Evolutionary conservation across 352 stramenopile species (phyloP).

Genomic region (Globisporangium paroecandrum): DNA sequence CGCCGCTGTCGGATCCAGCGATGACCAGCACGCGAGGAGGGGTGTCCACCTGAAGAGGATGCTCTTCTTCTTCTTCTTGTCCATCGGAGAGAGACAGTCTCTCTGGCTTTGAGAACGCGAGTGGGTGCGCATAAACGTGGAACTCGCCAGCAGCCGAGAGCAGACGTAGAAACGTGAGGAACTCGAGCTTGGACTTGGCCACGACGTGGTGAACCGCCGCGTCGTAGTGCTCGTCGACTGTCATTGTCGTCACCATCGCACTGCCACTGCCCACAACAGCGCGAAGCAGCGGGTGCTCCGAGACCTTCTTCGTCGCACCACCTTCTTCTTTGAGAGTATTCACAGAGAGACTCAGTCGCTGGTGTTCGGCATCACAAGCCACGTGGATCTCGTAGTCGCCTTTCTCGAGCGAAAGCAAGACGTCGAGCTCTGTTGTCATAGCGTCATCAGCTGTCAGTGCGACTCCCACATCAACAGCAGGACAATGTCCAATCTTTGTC

Average conservation of each 20-base stretch:
- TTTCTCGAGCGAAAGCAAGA: conserved; percentile 18
- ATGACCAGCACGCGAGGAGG: conserved; percentile 84
- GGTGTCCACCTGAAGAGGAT: background rate
- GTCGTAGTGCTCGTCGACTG: conserved; percentile 7
- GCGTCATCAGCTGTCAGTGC: background rate
- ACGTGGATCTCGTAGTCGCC: conserved; percentile 25
- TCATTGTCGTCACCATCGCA: background rate
- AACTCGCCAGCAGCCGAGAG: conserved; percentile 15
- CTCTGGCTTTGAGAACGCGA: background rate
- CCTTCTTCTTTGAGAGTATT: background rate
- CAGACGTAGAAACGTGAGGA: conserved; percentile 26
- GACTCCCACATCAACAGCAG: background rate
- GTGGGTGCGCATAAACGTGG: conserved; percentile 8
- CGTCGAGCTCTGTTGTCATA: conserved; percentile 17
- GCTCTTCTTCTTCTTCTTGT: background rate
- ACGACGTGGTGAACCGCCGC: conserved; percentile 6
- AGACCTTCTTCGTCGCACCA: background rate
- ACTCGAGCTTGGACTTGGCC: conserved; percentile 17
- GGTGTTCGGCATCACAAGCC: conserved; percentile 1
- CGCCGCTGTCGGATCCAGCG: conserved; percentile 91
- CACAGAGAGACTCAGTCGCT: background rate
- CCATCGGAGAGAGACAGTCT: background rate
- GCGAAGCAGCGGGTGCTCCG: conserved; percentile 14
- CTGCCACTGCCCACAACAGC: conserved; percentile 9
- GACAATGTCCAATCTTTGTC: background rate